Conservation (phyloP, 257 asterid genomes). For the Plectranthus barbatus region DNA sequence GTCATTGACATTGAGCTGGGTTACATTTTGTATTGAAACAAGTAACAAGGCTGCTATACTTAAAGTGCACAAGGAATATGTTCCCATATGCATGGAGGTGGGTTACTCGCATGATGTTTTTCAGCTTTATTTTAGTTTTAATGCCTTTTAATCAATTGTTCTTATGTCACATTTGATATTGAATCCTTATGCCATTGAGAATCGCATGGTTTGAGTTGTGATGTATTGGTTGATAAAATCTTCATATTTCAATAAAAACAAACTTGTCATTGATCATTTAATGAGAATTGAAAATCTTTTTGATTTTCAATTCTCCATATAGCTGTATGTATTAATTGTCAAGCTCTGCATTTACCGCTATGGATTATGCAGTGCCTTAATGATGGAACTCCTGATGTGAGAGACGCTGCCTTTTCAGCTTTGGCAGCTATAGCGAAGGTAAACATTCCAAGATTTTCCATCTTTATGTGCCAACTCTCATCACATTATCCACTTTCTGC, state of each 20-base stretch:
- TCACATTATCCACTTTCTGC: background rate
- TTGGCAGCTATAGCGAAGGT: constrained; percentile 97
- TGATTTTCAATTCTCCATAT: background rate
- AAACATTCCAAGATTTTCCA: constrained; percentile 8
- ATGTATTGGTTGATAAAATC: background rate
- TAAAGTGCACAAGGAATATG: constrained; percentile 93
- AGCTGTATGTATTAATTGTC: background rate
- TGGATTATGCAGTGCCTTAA: constrained; percentile 62
- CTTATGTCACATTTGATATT: background rate
- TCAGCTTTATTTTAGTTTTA: background rate
- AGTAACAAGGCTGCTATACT: constrained; percentile 80
- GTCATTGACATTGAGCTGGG: constrained; percentile 86
- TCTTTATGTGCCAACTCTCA: constrained; percentile 1
- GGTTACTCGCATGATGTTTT: constrained; percentile 24
- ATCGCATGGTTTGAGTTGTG: background rate
- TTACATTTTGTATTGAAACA: constrained; percentile 88
- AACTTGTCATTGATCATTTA: background rate
- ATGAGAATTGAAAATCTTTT: background rate
- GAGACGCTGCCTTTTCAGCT: constrained; percentile 98
- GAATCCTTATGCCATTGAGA: constrained; percentile 6
- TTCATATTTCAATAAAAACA: background rate
- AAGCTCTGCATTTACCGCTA: constrained; percentile 3
- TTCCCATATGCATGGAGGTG: constrained; percentile 98
- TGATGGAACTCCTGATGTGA: constrained; percentile 99
- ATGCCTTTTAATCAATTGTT: background rate